Evolutionary conservation across 163 green algal genomes (phyloP).

Genomic region (Chlamydomonas reinhardtii): DNA sequence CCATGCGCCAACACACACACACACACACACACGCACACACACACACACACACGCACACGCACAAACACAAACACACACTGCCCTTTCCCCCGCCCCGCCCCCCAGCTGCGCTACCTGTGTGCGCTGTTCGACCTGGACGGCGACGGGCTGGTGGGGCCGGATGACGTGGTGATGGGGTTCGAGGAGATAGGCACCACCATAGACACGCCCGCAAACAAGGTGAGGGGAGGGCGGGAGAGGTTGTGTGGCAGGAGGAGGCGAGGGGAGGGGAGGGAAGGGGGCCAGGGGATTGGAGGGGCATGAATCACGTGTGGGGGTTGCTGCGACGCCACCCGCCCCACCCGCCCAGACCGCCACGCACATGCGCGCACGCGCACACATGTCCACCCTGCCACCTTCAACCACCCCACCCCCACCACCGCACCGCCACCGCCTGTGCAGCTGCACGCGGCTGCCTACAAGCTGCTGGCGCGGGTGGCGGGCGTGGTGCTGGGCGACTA

Average conservation of each 20-base stretch:
- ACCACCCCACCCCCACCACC: too few species aligned
- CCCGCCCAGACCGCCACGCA: neutral
- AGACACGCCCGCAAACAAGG: slow-evolving; percentile 53
- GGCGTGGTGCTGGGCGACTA: slow-evolving; percentile 48
- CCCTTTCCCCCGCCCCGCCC: neutral
- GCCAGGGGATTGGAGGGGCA: too few species aligned
- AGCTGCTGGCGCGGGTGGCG: slow-evolving; percentile 52
- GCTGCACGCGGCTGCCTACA: slow-evolving; percentile 58
- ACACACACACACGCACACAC: too few species aligned
- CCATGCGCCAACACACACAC: too few species aligned
- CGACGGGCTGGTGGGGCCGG: slow-evolving; percentile 45
- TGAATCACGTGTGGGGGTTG: too few species aligned
- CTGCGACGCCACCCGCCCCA: too few species aligned
- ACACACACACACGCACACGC: too few species aligned
- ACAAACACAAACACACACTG: too few species aligned
- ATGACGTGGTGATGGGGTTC: slow-evolving; percentile 61
- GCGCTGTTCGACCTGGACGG: slow-evolving; percentile 59
- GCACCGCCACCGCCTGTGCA: neutral
- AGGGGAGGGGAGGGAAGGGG: too few species aligned
- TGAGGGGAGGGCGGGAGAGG: neutral
- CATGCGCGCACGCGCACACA: neutral
- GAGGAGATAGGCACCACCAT: slow-evolving; percentile 61
- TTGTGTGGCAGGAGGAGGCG: neutral
- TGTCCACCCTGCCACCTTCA: neutral
- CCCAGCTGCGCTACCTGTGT: slow-evolving; percentile 19